Evolutionary conservation across 2,329 filamentous ascomycete species (phyloP), one percentile per base, ranked within the genome.

Genomic region (Neurospora sp.): DNA sequence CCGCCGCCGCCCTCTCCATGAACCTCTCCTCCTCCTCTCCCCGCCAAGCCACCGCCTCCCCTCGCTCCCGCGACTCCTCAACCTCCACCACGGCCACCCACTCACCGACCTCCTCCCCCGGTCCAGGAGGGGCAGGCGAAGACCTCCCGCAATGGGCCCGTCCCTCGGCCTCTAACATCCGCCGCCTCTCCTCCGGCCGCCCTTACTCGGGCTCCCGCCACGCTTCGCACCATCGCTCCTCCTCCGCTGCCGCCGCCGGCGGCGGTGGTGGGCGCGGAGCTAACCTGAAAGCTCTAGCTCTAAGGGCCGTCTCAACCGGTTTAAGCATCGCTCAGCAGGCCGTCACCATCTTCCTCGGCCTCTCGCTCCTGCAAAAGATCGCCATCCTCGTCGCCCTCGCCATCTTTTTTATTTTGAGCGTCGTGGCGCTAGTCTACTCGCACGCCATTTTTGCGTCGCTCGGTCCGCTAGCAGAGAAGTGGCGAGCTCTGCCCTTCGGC

Each of bases 381-480:
- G 82, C 89, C 52, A 62, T 62, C 28, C 23, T 36, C 11, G 71
- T 84, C 3, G 87, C 81, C 33, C 80, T 83, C 9, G 67, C 91
- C 17, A 77, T 84, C 0, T 73, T 84, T n/a, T 79, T 85, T 70
- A 82, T 87, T 9, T 76, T 92, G 13, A 81, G 84, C 38, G 82
- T 97, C 68, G 81, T 93, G 4, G 90, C 92, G 78, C 82, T 97
- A 70, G 79, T 95, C 72, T 96, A 92, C 83, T 93, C 90, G 73
- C 90, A 95, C 79, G 82, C 85, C 73, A 90, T 98, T 78, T 96
- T 97, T 82, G 84, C 86, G 40, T 89, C 86, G 80, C 84, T 98
- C 69, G 87, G 85, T 13, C 93, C 93, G 7, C 80, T 89, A 13
- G 93, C 94, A 28, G 85, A 89, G 78, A 86, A 87, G 73, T 97